These are phyloP conservation scores for Mrakiaceae sp. DNA, from an alignment of 1,284 basidiomycete species.

Conservation along the genomic window DNA sequence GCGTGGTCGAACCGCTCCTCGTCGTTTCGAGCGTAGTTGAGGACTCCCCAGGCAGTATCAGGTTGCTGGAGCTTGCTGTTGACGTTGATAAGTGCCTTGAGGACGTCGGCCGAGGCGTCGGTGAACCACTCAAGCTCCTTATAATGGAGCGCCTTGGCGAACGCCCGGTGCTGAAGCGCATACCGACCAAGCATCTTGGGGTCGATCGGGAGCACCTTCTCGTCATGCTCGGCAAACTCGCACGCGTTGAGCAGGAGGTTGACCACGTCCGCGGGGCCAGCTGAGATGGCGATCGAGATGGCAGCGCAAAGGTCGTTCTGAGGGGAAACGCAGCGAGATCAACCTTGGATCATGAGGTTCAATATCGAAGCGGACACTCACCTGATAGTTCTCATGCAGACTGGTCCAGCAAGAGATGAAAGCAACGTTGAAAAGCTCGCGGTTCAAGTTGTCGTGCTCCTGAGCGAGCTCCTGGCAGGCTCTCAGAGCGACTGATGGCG, in stretches of 20 bases:
- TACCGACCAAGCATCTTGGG: constrained; percentile 58
- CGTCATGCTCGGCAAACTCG: constrained; percentile 99
- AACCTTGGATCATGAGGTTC: background rate
- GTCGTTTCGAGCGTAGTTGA: constrained; percentile 61
- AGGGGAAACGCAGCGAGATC: constrained; percentile 4
- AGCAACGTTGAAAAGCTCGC: constrained; percentile 94
- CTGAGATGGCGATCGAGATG: constrained; percentile 76
- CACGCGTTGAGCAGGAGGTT: constrained; percentile 90
- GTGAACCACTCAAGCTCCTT: constrained; percentile 96
- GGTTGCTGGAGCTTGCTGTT: constrained; percentile 96
- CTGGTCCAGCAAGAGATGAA: constrained; percentile 98
- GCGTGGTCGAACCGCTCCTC: constrained; percentile 52
- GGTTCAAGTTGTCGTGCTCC: constrained; percentile 79
- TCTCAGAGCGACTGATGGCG: constrained; percentile 90
- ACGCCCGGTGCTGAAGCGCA: constrained; percentile 82
- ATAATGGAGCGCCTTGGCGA: constrained; percentile 97
- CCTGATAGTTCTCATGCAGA: constrained; percentile 91
- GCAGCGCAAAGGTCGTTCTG: constrained; percentile 88
- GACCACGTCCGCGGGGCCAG: constrained; percentile 81
- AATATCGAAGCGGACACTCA: constrained; percentile 29
- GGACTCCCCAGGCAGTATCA: constrained; percentile 90
- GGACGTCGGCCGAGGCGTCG: constrained; percentile 56
- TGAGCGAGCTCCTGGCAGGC: constrained; percentile 93
- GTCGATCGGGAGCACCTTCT: constrained; percentile 90
- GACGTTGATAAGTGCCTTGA: constrained; percentile 91